Base-by-base conservation (phyloP, 108 stramenopile species). In the Nannochloropsis salina region DNA sequence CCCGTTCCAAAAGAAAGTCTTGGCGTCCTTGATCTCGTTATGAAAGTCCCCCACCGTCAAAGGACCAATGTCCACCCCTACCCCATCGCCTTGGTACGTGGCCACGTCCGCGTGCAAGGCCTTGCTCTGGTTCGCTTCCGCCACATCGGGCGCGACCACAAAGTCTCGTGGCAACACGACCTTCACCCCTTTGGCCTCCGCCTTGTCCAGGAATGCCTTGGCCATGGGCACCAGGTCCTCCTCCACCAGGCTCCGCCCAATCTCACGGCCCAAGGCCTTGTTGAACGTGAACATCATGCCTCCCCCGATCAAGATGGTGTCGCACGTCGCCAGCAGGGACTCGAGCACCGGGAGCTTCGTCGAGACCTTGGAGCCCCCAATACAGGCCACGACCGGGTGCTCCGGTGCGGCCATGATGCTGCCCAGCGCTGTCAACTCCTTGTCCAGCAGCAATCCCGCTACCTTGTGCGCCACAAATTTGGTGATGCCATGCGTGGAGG, bases 251-350 rank as follows among this genome's bases (percentile, higher is more conserved):
- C 61, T 74, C 61, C 61, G 61, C n/a, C 89, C 89, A 41, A 90
- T 86, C 11, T 80, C 80, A 83, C 83, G 43, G 5, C 89, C 88
- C 85, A 88, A 83, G 44, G 88, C 88, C 44, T 90, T 95, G 91
- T 95, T 96, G 88, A 99, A 98, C 21, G 99, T 99, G 90, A 97
- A 99, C 80, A 96, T 97, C 99, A 99, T 98, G 80, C 97, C 99
- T 5, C 99, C 99, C n/a, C 99, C 96, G 82, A 99, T 87, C 80
- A 99, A 86, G 43, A 89, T 86, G 8, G 83, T 81, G 88, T 99
- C 96, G 85, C 97, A 98, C 82, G 98, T 98, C 21, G 97, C 96
- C 80, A 99, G 92, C 31, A 99, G 92, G 42, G 93, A 92, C 88
- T 97, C 95, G 91, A 99, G 97, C 45, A 99, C 96, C 42, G 96